A percentile compares a stretch with the other conserved stretches of the same genome.
These are phyloP conservation scores for Sphaerobolus stellatus DNA, from an alignment of 1,284 basidiomycete species.

Conservation along the genomic window DNA sequence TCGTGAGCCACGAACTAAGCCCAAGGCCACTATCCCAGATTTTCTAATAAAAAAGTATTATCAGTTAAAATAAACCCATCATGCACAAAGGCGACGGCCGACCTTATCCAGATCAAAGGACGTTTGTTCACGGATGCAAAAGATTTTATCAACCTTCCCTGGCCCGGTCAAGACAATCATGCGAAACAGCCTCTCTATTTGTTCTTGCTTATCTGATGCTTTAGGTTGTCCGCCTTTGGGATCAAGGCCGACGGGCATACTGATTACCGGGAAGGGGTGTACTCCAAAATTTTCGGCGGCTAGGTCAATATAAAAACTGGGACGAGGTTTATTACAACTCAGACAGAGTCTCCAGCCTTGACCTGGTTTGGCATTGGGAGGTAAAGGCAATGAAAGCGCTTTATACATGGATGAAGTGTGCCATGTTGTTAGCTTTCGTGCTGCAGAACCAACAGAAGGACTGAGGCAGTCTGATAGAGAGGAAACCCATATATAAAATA, in stretches of 20 bases:
- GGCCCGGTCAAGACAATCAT: neutral
- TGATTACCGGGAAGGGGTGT: slow-evolving; percentile 57
- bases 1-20: slow-evolving; percentile 70
- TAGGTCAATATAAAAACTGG: slow-evolving; percentile 12
- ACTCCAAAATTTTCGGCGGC: slow-evolving; percentile 17
- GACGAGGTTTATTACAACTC: slow-evolving; percentile 13
- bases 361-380: slow-evolving; percentile 49
- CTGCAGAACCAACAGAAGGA: slow-evolving; percentile 9
- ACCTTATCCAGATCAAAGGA: slow-evolving; percentile 91
- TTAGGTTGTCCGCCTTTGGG: slow-evolving; percentile 16
- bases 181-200: slow-evolving; percentile 60
- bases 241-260: slow-evolving; percentile 60
- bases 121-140: slow-evolving; percentile 73
- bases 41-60: slow-evolving; percentile 57
- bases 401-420: slow-evolving; percentile 65
- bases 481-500: slow-evolving; percentile 51
- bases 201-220: slow-evolving; percentile 60
- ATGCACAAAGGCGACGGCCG: slow-evolving; percentile 19
- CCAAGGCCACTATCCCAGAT: slow-evolving; percentile 90
- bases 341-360: slow-evolving; percentile 57
- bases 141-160: slow-evolving; percentile 19
- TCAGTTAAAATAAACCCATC: neutral
- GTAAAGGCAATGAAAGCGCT: slow-evolving; percentile 63
- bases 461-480: slow-evolving; percentile 4
- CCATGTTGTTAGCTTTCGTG: slow-evolving; percentile 59